phyloP scores from a whole-genome alignment of 345 rosid species.

The Corymbia maculata region DNA sequence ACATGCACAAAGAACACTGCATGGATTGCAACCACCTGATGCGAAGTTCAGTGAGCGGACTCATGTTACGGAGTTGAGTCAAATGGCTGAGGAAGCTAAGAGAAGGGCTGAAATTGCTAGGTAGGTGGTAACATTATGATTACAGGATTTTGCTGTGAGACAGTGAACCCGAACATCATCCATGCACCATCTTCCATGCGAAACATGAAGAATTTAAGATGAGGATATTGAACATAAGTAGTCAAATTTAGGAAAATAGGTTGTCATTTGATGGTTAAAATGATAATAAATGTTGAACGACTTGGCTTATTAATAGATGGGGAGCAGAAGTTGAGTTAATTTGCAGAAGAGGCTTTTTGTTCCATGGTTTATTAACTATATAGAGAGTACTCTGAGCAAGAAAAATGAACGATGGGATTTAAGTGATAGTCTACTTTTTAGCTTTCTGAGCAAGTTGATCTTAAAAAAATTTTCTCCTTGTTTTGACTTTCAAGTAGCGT shows the following conservation, averaged over 20 bases:
- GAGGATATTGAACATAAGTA: neutral
- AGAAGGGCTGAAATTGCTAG: conserved; percentile 97
- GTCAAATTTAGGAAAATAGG: neutral
- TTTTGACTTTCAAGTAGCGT: neutral
- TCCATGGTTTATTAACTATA: neutral
- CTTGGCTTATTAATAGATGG: neutral
- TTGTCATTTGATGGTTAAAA: neutral
- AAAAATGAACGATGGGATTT: neutral
- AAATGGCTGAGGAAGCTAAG: conserved; percentile 97
- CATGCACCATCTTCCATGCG: neutral
- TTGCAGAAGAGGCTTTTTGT: neutral
- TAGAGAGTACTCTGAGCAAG: neutral
- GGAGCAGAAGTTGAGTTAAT: neutral
- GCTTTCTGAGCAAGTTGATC: neutral
- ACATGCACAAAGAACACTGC: conserved; percentile 95
- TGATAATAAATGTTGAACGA: neutral
- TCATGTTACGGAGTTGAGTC: conserved; percentile 77
- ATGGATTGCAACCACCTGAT: conserved; percentile 90
- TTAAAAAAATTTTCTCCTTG: neutral
- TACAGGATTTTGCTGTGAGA: neutral
- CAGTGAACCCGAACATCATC: neutral
- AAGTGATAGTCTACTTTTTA: neutral
- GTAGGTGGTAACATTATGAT: conserved; percentile 15
- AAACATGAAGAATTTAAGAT: neutral
- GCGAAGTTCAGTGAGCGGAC: conserved; percentile 82